Base-by-base conservation (phyloP, 2,329 filamentous ascomycete genomes). In the Emergomyces orientalis region DNA sequence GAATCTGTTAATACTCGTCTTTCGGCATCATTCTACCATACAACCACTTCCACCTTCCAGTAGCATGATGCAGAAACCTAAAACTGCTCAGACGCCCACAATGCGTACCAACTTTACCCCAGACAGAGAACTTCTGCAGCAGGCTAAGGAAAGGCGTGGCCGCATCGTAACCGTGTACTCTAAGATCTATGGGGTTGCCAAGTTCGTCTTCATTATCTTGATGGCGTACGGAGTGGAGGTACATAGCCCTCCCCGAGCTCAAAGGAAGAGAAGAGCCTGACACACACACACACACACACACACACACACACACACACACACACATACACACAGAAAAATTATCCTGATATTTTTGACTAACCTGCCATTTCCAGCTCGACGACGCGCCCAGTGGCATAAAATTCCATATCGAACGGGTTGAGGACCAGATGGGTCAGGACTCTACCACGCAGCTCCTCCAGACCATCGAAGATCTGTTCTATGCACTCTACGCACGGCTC, bases 401-500 rank as follows among this genome's bases (percentile, higher is more conserved):
- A 52, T 68, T 67, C 59, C 72, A 73, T 67, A 70, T 75, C 62
- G 65, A 66, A 19, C 69, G 67, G 14, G 70, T 70, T 2, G 75
- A 78, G 61, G 58, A 64, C 27, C 61, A 71, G 19, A 63, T 76
- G 25, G 65, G 62, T 27, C 68, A 69, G n/a, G 63, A 69, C 3
- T 71, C 70, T 5, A 66, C 73, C 19, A 55, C 63, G 27, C 64
- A 67, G 6, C 67, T 78, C n/a, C 70, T 76, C 54, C 67, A 70
- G n/a, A 69, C 67, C 14, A 66, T 71, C 22, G 74, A 77, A 59
- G 72, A 72, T 32, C 67, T 77, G 8, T 77, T 71, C 60, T 76
- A 76, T 61, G 67, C 71, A 13, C 60, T 76, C 30, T 75, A 75
- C 60, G 68, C 75, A 1, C 69, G 74, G 41, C 56, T 78, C 7